Conservation (phyloP, 805 yeast species). For the Sugiyamaella mastotermitis region DNA sequence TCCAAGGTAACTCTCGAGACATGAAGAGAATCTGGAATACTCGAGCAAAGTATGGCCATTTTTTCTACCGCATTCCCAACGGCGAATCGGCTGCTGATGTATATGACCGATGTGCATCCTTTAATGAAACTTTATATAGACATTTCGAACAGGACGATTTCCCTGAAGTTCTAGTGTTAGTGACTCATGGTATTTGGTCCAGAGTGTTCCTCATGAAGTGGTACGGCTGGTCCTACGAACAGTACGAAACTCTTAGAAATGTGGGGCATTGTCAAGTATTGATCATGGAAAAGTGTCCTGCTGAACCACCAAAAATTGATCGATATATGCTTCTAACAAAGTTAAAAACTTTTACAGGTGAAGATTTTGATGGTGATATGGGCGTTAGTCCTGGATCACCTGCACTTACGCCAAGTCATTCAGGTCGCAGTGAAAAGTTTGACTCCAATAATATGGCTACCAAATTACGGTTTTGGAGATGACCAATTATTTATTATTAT, state of each 20-base stretch:
- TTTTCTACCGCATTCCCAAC: constrained; percentile 82
- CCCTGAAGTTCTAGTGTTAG: constrained; percentile 77
- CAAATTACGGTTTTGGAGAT: too few relatives aligned
- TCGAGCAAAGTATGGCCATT: constrained; percentile 81
- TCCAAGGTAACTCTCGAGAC: constrained; percentile 62
- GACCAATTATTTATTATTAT: too few relatives aligned
- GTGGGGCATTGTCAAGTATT: constrained; percentile 81
- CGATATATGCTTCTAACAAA: too few relatives aligned
- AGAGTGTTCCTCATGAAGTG: constrained; percentile 90
- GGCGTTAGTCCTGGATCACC: too few relatives aligned
- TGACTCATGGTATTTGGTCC: constrained; percentile 93
- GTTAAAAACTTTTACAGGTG: too few relatives aligned
- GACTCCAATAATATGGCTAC: too few relatives aligned
- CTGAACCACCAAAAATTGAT: too few relatives aligned
- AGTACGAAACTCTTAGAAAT: constrained; percentile 76
- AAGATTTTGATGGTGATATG: too few relatives aligned
- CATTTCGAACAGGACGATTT: constrained; percentile 64
- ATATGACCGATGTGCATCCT: constrained; percentile 83
- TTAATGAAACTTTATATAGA: constrained; percentile 79
- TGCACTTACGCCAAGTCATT: too few relatives aligned
- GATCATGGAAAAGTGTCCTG: constrained; percentile 49
- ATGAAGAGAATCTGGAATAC: constrained; percentile 82
- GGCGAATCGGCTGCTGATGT: constrained; percentile 98
- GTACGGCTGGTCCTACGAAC: constrained; percentile 90
- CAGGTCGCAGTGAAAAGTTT: too few relatives aligned